Base-by-base conservation (phyloP, 169 alveolate species). In the Sarcocystis neurona region DNA sequence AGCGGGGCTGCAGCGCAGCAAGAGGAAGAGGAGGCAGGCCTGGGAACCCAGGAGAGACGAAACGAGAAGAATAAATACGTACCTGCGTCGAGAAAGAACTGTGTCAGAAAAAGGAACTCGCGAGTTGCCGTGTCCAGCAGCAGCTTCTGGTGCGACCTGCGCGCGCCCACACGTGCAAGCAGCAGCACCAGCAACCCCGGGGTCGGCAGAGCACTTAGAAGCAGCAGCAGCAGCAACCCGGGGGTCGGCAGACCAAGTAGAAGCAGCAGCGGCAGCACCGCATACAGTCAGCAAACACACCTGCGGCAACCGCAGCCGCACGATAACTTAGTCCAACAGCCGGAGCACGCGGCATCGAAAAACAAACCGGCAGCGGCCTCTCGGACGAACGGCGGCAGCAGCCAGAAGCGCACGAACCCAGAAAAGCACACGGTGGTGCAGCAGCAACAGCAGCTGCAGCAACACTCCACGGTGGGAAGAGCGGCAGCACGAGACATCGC, bases 121-220 rank as follows among this genome's bases (percentile, higher is more conserved):
- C 86, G 37, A 6, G 92, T 79, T 0, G 92, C 92, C 10, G 94
- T 91, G 78, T 91, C 94, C 32, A 80, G 30, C 41, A 91, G 75
- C 8, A 91, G 89, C 82, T 78, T 79, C 84, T 91, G 94, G 75
- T 91, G 92, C 46, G 89, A 56, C 88, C 92, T 89, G 88, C 75
- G 70, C 23, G 20, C 30, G 30, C 32, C 56, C 46, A 32, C 5
- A 30, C 23, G 30, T n/a, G n/a, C n/a, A n/a, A n/a, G n/a, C n/a
- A n/a, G n/a, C n/a, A n/a, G n/a, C n/a, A n/a, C n/a, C n/a, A n/a
- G n/a, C n/a, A n/a, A n/a, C n/a, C n/a, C n/a, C n/a, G n/a, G n/a
- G n/a, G n/a, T n/a, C n/a, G n/a, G n/a, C n/a, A n/a, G n/a, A n/a
- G n/a, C n/a, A n/a, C n/a, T n/a, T n/a, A n/a, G n/a, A n/a, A n/a